Evolutionary conservation across 2,329 filamentous ascomycete species (phyloP), one percentile per base, ranked within the genome.

Genomic region (Westerdykella aurantiaca): DNA sequence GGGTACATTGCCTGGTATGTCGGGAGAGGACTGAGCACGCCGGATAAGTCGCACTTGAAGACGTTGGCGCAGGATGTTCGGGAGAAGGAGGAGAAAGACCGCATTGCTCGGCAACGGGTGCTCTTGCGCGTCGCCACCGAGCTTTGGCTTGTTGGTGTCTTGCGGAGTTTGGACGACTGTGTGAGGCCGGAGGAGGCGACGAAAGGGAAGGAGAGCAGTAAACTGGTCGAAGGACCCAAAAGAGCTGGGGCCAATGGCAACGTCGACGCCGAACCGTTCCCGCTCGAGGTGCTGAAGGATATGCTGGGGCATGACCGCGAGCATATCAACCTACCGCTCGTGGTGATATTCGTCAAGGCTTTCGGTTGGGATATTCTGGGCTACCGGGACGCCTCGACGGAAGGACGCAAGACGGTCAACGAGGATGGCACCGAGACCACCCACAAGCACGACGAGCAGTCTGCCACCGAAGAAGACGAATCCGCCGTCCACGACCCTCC

Each of bases 341-440:
- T 96, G 5, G 93, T 97, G 41, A 79, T 95, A 12, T 98, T 98
- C 61, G 90, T 95, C 53, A 98, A 96, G 71, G 84, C 87, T 14
- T 98, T 97, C 59, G 85, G 86, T 50, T 98, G 91, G 90, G 94
- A 98, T 69, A 80, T 97, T 31, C 72, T 98, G 12, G 93, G 93
- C 2, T 81, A 90, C 21, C 89, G 83, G 57, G 72, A 81, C 23
- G 71, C 79, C 11, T 80, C 80, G 37, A 77, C 82, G 6, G 88
- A 95, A 48, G 82, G 86, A n/a, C 82, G 90, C 45, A 95, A 89
- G 69, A 82, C 79, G 10, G 82, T 91, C 10, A 86, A 88, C 48
- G 88, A 88, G 42, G 88, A 95, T 61, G 88, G 88, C 14, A 76
- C 75, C 6, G 82, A 82, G 3, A 80, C 76, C 37, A 61, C 71